A percentile compares a stretch with the other conserved stretches of the same genome.
phyloP scores from a whole-genome alignment of 148 eudicot genomes.

The Rhododendron williamsianum region DNA sequence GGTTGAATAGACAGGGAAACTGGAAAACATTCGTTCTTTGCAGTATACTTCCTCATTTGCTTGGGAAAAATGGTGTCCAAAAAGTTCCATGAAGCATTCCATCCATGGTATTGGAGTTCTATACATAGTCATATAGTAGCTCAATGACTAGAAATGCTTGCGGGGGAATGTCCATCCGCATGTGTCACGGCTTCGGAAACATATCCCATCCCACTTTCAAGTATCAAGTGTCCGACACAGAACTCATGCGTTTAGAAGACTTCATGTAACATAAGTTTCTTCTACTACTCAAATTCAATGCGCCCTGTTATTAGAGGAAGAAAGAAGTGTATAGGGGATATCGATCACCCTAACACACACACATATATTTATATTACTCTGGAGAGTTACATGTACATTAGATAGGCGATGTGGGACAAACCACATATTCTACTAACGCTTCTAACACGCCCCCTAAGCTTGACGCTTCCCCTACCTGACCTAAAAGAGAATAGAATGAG shows the following conservation, averaged over 20 bases:
- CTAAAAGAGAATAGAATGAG: not conserved
- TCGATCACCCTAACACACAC: too few relatives aligned
- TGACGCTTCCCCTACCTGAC: not conserved
- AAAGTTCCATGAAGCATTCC: not conserved
- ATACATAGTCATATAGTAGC: not conserved
- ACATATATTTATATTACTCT: too few relatives aligned
- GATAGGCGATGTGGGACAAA: too few relatives aligned
- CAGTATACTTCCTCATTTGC: not conserved
- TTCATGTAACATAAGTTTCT: not conserved
- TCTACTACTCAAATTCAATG: not conserved
- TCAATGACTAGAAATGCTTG: not conserved
- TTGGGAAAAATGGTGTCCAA: not conserved
- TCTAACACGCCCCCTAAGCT: not conserved
- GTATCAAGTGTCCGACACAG: not conserved
- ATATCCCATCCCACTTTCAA: not conserved
- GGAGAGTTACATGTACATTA: too few relatives aligned
- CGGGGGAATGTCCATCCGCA: not conserved
- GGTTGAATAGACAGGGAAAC: not conserved
- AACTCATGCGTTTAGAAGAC: not conserved
- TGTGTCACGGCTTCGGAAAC: not conserved
- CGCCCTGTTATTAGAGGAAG: too few relatives aligned
- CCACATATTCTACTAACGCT: too few relatives aligned
- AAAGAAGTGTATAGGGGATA: too few relatives aligned
- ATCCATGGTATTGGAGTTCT: not conserved
- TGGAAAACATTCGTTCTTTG: not conserved